A percentile compares a stretch with the other conserved stretches of the same genome.
These are phyloP conservation scores for Cyclanthera cordifolia DNA, from an alignment of 306 rosid genomes.

Conservation along the genomic window DNA sequence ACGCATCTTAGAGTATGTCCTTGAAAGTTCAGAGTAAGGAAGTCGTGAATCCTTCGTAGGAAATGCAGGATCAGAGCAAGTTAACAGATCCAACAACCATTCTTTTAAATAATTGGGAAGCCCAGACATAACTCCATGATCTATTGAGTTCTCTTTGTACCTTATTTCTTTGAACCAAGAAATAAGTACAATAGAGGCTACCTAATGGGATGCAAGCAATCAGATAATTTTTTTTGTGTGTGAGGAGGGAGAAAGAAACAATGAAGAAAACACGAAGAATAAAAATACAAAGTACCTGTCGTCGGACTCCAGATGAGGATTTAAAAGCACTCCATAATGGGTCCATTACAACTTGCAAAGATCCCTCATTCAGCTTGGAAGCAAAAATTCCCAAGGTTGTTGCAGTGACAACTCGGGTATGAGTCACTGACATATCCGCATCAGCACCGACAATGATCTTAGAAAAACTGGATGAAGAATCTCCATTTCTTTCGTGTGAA, in stretches of 20 bases:
- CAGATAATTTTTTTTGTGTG: neutral
- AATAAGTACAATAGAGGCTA: slow-evolving; percentile 77
- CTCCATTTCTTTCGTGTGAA: slow-evolving; percentile 61
- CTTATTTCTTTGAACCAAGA: slow-evolving; percentile 83
- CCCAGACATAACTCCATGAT: slow-evolving; percentile 25
- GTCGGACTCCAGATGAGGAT: slow-evolving; percentile 72
- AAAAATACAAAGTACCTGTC: slow-evolving; percentile 48
- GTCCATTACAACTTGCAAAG: slow-evolving; percentile 46
- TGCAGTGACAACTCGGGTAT: slow-evolving; percentile 81
- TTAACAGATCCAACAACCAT: slow-evolving; percentile 75
- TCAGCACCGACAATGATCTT: slow-evolving; percentile 91
- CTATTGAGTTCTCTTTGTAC: slow-evolving; percentile 20
- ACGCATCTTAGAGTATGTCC: slow-evolving; percentile 91
- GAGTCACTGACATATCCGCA: slow-evolving; percentile 65
- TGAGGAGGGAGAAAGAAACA: neutral
- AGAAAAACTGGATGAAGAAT: slow-evolving; percentile 41
- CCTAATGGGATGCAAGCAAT: slow-evolving; percentile 32
- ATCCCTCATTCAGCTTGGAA: slow-evolving; percentile 50
- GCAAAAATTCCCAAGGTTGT: slow-evolving; percentile 77
- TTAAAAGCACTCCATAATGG: slow-evolving; percentile 64
- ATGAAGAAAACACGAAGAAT: neutral
- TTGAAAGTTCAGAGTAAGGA: slow-evolving; percentile 83
- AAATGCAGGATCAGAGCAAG: slow-evolving; percentile 71
- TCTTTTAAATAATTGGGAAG: slow-evolving; percentile 34
- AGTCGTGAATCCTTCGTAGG: slow-evolving; percentile 75